Base-by-base conservation (phyloP, 192 early-diverging fungal species). In the Dissophora ornata region DNA sequence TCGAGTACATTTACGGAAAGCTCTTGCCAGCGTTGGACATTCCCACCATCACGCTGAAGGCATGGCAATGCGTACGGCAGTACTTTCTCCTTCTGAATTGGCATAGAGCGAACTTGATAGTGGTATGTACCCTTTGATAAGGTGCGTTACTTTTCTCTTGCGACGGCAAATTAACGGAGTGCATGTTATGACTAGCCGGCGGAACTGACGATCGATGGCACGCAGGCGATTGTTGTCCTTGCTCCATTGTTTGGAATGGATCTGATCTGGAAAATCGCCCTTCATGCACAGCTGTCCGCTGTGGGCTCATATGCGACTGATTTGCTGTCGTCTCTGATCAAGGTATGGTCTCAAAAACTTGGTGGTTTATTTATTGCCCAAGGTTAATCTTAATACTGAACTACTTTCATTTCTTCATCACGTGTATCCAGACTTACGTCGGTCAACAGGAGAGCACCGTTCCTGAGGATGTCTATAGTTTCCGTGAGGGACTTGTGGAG, bases 221-320 rank as follows among this genome's bases (percentile, higher is more conserved):
- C 60, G 7, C 61, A 67, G 21, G 42, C 48, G 16, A 59, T 81
- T 18, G 25, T 67, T 2, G 59, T 84, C 9, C 41, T 74, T n/a
- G 69, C 57, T 1, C 71, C 80, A 9, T 56, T 84, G 5, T 59
- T 66, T 33, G 82, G 77, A 52, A 79, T 79, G 60, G 75, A 84
- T 29, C 57, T 81, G 48, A 79, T 84, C 33, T 84, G 82, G 82
- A 71, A 79, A 13, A 79, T 84, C 24, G 82, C 82, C 0, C 62
- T 84, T 9, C 68, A 66, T 30, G 69, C 80, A 21, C 55, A 54
- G 22, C 48, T 56, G 18, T 69, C 80, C 21, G 40, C 41, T 30
- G 82, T 84, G 7, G 82, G 82, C 10, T 40, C 56, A 19, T 48
- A 75, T 52, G 82, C 82, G 0, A 79, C 55, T 7, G 69, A 66